These are phyloP conservation scores for Solanum okadae DNA, from an alignment of 257 asterid species.

Conservation along the genomic window DNA sequence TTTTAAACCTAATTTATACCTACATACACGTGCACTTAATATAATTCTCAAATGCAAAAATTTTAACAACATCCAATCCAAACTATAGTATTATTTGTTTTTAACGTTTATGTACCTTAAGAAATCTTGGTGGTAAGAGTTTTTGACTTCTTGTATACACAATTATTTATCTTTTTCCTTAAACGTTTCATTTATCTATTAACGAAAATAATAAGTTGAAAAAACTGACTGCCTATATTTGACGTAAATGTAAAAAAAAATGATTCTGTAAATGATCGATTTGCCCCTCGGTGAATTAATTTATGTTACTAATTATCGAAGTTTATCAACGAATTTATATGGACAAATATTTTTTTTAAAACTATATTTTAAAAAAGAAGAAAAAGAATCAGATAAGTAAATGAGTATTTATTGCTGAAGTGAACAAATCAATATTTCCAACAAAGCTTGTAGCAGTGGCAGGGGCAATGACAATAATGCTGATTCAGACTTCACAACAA, in stretches of 20 bases:
- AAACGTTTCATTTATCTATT: too few species aligned
- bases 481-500: neutral
- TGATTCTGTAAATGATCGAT: neutral
- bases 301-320: too few species aligned
- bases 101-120: too few species aligned
- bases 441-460: neutral
- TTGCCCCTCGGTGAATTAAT: neutral
- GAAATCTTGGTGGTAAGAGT: too few species aligned
- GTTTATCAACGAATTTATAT: too few species aligned
- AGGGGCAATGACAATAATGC: neutral
- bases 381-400: too few species aligned
- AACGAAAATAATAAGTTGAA: neutral
- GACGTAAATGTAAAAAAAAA: neutral
- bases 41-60: neutral
- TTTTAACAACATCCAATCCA: neutral
- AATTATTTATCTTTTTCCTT: neutral
- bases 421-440: neutral
- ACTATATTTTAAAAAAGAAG: too few species aligned
- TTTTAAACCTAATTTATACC: neutral
- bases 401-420: neutral
- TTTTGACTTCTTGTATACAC: too few species aligned
- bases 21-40: neutral
- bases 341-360: too few species aligned
- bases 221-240: neutral
- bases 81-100: neutral